Percentiles rank a stretch among this genome's conserved stretches.
These are phyloP conservation scores for Cladosporium cucumerinum DNA, from an alignment of 2,329 filamentous ascomycete genomes.

Conservation along the genomic window DNA sequence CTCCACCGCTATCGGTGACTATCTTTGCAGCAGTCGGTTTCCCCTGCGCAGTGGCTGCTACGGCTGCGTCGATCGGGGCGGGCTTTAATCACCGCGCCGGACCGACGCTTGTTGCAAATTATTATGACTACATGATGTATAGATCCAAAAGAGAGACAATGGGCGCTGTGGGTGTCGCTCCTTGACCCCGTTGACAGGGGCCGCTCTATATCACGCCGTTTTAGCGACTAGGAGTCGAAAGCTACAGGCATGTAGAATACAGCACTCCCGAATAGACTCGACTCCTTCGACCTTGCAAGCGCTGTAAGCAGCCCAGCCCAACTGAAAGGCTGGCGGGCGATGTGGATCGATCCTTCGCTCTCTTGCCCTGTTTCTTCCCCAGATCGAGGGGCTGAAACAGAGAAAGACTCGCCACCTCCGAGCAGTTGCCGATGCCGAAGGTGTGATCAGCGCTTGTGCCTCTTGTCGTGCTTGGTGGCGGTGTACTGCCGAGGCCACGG, in stretches of 20 bases:
- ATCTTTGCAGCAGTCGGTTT: slow-evolving; percentile 5
- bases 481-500: neutral
- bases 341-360: slow-evolving; percentile 6
- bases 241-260: neutral
- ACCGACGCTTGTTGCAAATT: slow-evolving; percentile 4
- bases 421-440: slow-evolving; percentile 14
- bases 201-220: neutral
- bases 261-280: neutral
- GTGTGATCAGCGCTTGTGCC: slow-evolving; percentile 3
- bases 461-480: slow-evolving; percentile 4
- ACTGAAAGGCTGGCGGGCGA: neutral
- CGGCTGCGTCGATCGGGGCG: slow-evolving; percentile 15
- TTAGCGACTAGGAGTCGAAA: neutral
- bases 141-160: neutral
- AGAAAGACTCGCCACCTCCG: neutral
- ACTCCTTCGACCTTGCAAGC: neutral
- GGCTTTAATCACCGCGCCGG: slow-evolving; percentile 1
- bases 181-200: neutral
- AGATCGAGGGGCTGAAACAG: slow-evolving; percentile 8
- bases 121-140: slow-evolving; percentile 13
- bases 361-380: neutral
- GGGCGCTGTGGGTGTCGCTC: neutral
- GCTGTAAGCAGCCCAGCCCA: neutral
- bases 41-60: slow-evolving; percentile 13
- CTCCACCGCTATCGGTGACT: slow-evolving; percentile 4